phyloP scores from a whole-genome alignment of 768 basidiomycete species.

The Podaxis carcinomalis region DNA sequence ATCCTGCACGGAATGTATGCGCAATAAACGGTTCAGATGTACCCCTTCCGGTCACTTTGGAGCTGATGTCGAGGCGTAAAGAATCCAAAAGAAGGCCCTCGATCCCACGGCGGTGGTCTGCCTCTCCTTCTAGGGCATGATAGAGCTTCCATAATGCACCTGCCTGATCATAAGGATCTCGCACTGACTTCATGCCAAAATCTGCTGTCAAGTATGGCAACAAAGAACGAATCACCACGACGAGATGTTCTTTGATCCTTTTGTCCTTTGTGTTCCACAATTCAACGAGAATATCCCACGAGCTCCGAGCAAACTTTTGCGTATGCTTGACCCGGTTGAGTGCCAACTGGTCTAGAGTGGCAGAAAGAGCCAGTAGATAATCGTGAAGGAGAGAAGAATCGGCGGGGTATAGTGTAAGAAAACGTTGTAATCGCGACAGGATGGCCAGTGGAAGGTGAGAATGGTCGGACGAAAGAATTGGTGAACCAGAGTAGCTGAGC shows the following conservation, averaged over 20 bases:
- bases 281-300: slow-evolving; percentile 61
- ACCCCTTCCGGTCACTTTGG: slow-evolving; percentile 16
- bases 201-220: slow-evolving; percentile 64
- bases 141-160: slow-evolving; percentile 50
- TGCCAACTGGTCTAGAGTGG: slow-evolving; percentile 69
- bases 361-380: slow-evolving; percentile 64
- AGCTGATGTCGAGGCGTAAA: slow-evolving; percentile 49
- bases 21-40: slow-evolving; percentile 48
- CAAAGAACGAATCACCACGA: slow-evolving; percentile 67
- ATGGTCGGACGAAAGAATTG: slow-evolving; percentile 40
- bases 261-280: slow-evolving; percentile 82
- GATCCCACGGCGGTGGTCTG: slow-evolving; percentile 59
- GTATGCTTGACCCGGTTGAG: slow-evolving; percentile 66
- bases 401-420: slow-evolving; percentile 59
- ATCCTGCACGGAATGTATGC: slow-evolving; percentile 67
- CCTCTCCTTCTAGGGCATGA: slow-evolving; percentile 56
- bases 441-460: slow-evolving; percentile 43
- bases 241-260: slow-evolving; percentile 70
- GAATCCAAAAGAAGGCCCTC: slow-evolving; percentile 62
- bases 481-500: slow-evolving; percentile 54
- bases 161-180: slow-evolving; percentile 33
- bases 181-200: slow-evolving; percentile 15
- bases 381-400: slow-evolving; percentile 81
- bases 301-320: slow-evolving; percentile 50
- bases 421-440: slow-evolving; percentile 44